Evolutionary conservation across 306 rosid species (phyloP), one percentile per base, ranked within the genome.

Genomic region (Astragalus glycyphyllos): DNA sequence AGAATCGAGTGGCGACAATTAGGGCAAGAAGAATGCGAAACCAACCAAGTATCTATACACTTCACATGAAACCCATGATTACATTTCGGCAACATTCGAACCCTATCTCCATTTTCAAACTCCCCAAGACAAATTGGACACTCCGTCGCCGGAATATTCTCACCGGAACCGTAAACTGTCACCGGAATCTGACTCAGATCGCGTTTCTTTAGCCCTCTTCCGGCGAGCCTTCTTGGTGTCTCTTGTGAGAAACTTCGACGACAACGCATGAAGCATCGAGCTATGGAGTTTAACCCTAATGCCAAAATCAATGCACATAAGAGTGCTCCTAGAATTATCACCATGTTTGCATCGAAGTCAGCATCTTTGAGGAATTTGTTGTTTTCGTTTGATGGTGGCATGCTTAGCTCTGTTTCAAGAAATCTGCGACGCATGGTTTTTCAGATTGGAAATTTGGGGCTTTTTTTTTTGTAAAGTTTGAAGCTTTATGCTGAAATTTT

Each of bases 71-170:
- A 93, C 13, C 86, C 97, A 76, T 93, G 98, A 49, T 87, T 85
- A 49, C 98, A 93, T 53, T 84, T 72, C 2, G 97, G 98, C 60
- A 90, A 58, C 57, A 90, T 79, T 42, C 96, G 74, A 2, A 93
- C 76, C 44, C 57, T 89, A 50, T 93, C 97, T 0, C 97, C 97
- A 0, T 82, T 84, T 71, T 82, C 86, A 44, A 88, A 93, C 66
- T 90, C 97, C 3, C 90, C 90, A 0, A 93, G 83, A 31, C 98
- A 93, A 42, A 93, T 93, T 3, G 97, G 86, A 70, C 98, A 93
- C 73, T 90, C 97, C 9, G 96, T 88, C 38, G 80, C 83, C 77
- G 85, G 82, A 16, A 90, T 76, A 6, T 77, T 40, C 46, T 29
- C 74, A 2, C 84, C 89, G 12, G 74, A 53, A 0, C 87, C 94